Percentiles rank a stretch among this genome's conserved stretches.
Evolutionary conservation across 345 rosid species (phyloP).

Genomic region (Viola odorata): DNA sequence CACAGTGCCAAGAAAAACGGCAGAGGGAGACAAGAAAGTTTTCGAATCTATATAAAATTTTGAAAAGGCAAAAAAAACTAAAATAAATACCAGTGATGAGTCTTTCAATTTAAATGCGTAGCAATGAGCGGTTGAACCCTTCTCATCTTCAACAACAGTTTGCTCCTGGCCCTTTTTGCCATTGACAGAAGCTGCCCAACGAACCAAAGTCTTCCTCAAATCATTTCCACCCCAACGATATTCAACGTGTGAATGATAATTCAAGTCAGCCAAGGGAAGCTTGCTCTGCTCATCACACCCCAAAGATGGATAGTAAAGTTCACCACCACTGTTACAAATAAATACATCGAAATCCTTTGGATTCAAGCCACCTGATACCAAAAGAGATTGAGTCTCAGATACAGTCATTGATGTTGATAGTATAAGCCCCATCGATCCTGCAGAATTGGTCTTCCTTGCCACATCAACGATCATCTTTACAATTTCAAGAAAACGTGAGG

Average conservation of each 20-base stretch:
- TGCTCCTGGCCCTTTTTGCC: slow-evolving; percentile 14
- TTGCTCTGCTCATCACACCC: slow-evolving; percentile 1
- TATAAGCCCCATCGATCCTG: slow-evolving; percentile 13
- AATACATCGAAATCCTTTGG: slow-evolving; percentile 21
- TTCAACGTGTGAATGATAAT: slow-evolving; percentile 18
- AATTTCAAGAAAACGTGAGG: slow-evolving; percentile 15
- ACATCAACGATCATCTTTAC: slow-evolving; percentile 10
- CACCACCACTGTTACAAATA: slow-evolving; percentile 23
- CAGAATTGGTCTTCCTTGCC: slow-evolving; percentile 11
- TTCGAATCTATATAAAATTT: too few species aligned
- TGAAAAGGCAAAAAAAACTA: not conserved
- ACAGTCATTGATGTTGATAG: slow-evolving; percentile 21
- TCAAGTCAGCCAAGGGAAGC: slow-evolving; percentile 18
- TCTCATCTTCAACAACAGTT: slow-evolving; percentile 14
- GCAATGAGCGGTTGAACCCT: slow-evolving; percentile 10
- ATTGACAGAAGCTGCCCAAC: slow-evolving; percentile 22
- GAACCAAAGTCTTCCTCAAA: slow-evolving; percentile 23
- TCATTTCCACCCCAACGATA: slow-evolving; percentile 25
- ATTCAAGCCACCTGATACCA: slow-evolving; percentile 14
- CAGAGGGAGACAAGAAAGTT: not conserved
- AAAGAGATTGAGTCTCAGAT: slow-evolving; percentile 17
- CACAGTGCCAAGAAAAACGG: not conserved
- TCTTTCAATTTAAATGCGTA: slow-evolving; percentile 19
- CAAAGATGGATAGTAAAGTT: slow-evolving; percentile 21
- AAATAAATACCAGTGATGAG: slow-evolving; percentile 12